phyloP scores from a whole-genome alignment of 306 rosid genomes.

The Albizia julibrissin region DNA sequence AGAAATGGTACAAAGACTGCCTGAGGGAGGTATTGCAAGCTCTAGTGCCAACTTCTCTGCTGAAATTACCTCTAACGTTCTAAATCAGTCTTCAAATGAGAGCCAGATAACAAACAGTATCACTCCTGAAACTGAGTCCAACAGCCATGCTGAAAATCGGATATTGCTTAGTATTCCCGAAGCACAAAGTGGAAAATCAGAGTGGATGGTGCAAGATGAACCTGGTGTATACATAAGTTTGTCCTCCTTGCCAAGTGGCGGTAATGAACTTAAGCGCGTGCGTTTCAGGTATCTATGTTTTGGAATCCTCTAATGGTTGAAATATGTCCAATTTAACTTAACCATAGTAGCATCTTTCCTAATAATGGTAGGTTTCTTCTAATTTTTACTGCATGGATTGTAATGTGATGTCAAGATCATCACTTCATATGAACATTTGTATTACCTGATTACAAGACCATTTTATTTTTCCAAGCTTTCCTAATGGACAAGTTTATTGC shows the following conservation, averaged over 20 bases:
- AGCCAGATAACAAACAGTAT: constrained; percentile 39
- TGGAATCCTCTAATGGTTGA: constrained; percentile 13
- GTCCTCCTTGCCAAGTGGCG: constrained; percentile 62
- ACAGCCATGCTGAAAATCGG: constrained; percentile 45
- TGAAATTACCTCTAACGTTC: constrained; percentile 40
- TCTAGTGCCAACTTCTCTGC: constrained; percentile 37
- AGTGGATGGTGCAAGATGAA: constrained; percentile 90
- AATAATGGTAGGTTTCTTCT: constrained; percentile 2
- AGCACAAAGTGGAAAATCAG: constrained; percentile 56
- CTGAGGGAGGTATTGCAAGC: constrained; percentile 54
- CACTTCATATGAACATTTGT: background rate
- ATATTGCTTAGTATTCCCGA: constrained; percentile 51
- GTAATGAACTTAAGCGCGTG: constrained; percentile 84
- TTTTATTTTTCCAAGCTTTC: constrained; percentile 16
- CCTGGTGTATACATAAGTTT: constrained; percentile 85
- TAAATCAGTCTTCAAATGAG: constrained; percentile 50
- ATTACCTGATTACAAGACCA: constrained; percentile 6
- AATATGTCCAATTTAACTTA: constrained; percentile 18
- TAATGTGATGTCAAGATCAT: background rate
- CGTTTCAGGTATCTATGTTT: constrained; percentile 82
- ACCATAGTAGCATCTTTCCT: background rate
- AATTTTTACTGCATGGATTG: background rate
- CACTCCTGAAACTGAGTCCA: constrained; percentile 47
- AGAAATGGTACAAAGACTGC: constrained; percentile 63
- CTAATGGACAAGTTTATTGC: background rate